Percentiles rank a stretch among this genome's conserved stretches.
These are phyloP conservation scores for Spathaspora girioi DNA, from an alignment of 805 yeast genomes.

Conservation along the genomic window DNA sequence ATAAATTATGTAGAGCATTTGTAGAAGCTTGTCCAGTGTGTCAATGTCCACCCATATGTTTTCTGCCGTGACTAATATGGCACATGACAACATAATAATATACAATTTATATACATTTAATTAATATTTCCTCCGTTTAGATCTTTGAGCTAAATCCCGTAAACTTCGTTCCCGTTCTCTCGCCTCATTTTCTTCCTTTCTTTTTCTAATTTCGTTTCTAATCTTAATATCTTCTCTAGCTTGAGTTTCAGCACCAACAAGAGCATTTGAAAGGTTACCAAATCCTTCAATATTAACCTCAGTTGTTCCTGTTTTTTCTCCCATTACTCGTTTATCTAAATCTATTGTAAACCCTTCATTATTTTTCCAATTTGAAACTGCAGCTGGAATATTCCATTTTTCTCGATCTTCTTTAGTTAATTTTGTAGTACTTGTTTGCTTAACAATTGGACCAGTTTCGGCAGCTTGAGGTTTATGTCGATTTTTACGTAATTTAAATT, in stretches of 20 bases:
- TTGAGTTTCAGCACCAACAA: conserved; percentile 54
- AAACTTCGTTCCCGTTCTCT: conserved; percentile 8
- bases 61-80: no score
- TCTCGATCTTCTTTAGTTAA: conserved; percentile 69
- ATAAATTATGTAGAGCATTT: no score
- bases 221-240: conserved; percentile 16
- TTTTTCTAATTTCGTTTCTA: conserved; percentile 3
- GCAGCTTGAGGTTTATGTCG: conserved; percentile 61
- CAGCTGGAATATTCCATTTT: conserved; percentile 86
- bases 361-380: conserved; percentile 94
- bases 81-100: not conserved
- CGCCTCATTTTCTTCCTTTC: conserved; percentile 13
- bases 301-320: conserved; percentile 18
- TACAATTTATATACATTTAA: not conserved
- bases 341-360: conserved; percentile 84
- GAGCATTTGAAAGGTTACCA: conserved; percentile 63
- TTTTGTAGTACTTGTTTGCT: conserved; percentile 17
- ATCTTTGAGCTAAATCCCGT: conserved; percentile 25
- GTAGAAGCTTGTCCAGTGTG: no score
- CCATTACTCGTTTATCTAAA: conserved; percentile 63
- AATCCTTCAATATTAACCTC: conserved; percentile 52
- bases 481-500: conserved; percentile 67
- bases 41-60: no score
- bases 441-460: conserved; percentile 55
- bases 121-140: conserved; percentile 1